Evolutionary conservation across 2,329 filamentous ascomycete species (phyloP).

Genomic region (Colletotrichum spinosum): DNA sequence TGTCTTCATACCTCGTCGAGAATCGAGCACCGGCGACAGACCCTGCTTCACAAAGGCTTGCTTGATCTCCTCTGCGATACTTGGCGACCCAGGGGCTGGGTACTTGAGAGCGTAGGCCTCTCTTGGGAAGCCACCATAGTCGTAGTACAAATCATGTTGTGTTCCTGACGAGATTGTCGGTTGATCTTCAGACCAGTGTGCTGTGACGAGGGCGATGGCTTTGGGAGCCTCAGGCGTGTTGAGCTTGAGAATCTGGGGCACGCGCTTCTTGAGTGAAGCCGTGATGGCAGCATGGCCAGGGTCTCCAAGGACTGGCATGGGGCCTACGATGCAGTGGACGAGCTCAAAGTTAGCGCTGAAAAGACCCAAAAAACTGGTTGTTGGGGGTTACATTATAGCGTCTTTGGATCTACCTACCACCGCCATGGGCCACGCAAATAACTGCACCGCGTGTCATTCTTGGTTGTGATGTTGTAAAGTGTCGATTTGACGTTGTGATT

Average conservation of each 20-base stretch:
- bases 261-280: conserved; percentile 61
- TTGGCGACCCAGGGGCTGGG: conserved; percentile 65
- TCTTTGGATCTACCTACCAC: conserved; percentile 47
- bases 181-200: conserved; percentile 64
- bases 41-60: conserved; percentile 60
- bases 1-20: conserved; percentile 43
- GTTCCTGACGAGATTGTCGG: conserved; percentile 64
- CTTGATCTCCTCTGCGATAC: conserved; percentile 61
- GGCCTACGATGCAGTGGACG: conserved; percentile 50
- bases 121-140: conserved; percentile 69
- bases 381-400: background rate
- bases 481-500: background rate
- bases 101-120: conserved; percentile 68
- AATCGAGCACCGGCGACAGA: conserved; percentile 53
- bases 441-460: conserved; percentile 57
- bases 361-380: background rate
- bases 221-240: conserved; percentile 60
- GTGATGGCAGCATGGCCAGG: conserved; percentile 62
- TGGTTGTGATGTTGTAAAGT: conserved; percentile 6
- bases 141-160: conserved; percentile 63
- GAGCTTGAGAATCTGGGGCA: conserved; percentile 67
- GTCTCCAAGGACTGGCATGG: conserved; percentile 69
- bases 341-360: background rate
- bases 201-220: conserved; percentile 68
- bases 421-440: conserved; percentile 62